Evolutionary conservation across 495 filamentous ascomycete species (phyloP).

Genomic region (Tricharina praecox): DNA sequence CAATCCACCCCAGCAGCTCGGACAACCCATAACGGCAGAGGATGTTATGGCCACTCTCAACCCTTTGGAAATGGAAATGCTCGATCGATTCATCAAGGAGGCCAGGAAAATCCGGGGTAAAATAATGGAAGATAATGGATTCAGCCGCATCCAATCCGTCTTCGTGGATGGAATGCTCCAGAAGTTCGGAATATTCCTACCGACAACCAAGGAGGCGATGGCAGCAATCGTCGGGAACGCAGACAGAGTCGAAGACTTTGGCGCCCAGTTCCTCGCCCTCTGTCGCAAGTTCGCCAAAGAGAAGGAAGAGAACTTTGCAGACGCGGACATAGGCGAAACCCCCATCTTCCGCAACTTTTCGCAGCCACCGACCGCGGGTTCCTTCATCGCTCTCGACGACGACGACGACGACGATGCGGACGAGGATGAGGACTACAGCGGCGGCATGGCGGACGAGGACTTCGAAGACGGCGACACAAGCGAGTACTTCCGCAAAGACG

Average conservation of each 20-base stretch:
- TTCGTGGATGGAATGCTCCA: conserved; percentile 67
- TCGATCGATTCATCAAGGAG: conserved; percentile 52
- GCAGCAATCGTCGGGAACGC: conserved; percentile 49
- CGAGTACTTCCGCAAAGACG: neutral
- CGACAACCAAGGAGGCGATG: conserved; percentile 48
- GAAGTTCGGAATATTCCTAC: conserved; percentile 66
- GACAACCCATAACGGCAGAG: conserved; percentile 50
- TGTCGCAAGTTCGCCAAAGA: neutral
- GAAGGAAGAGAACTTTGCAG: neutral
- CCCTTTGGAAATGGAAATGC: conserved; percentile 32
- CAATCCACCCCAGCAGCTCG: conserved; percentile 31
- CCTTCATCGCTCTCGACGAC: too few relatives aligned
- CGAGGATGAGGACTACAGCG: neutral
- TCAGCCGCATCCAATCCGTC: conserved; percentile 41
- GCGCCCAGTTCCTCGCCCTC: conserved; percentile 47
- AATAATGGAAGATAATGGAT: conserved; percentile 42
- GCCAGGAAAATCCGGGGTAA: conserved; percentile 49
- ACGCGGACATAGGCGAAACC: neutral
- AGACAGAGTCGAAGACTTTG: conserved; percentile 55
- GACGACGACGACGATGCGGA: too few relatives aligned
- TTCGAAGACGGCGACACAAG: neutral
- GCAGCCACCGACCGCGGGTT: neutral
- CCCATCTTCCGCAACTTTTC: neutral
- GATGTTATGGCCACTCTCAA: conserved; percentile 50
- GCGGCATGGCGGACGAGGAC: neutral